A percentile compares a stretch with the other conserved stretches of the same genome.
Conservation (phyloP, 768 basidiomycete species). For the Lactifluus piperatus region DNA sequence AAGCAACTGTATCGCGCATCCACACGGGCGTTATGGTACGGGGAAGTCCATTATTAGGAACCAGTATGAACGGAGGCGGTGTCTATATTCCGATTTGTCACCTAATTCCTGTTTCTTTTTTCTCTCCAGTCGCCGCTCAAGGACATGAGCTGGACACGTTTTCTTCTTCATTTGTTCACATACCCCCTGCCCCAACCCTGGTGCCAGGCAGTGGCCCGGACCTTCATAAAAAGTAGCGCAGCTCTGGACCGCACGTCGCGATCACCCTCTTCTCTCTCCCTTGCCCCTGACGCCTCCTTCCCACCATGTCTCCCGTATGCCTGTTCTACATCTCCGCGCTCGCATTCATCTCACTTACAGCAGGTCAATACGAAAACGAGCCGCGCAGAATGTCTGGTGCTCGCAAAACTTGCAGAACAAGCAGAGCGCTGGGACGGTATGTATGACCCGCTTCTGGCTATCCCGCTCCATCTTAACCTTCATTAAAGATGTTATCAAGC, state of each 20-base stretch:
- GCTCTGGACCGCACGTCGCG: background rate
- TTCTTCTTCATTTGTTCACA: constrained; percentile 5
- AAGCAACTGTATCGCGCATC: background rate
- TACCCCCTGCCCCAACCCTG: constrained; percentile 19
- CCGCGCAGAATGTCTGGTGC: constrained; percentile 36
- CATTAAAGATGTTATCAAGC: constrained; percentile 56
- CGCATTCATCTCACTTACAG: background rate
- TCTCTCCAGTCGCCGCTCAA: background rate
- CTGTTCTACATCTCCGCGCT: background rate
- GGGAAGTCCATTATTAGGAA: background rate
- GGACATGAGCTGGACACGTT: constrained; percentile 10
- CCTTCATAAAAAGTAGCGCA: constrained; percentile 5
- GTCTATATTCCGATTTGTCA: background rate
- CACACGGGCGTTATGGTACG: background rate
- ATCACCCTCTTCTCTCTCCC: background rate
- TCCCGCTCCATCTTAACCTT: background rate
- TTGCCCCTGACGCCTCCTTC: background rate
- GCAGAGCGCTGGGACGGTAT: constrained; percentile 84
- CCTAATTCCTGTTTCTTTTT: background rate
- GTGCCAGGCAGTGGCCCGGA: background rate
- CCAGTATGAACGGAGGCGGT: background rate
- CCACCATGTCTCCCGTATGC: constrained; percentile 18
- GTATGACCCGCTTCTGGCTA: constrained; percentile 3
- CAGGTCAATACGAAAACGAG: constrained; percentile 19
- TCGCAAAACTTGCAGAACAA: constrained; percentile 81